phyloP scores from a whole-genome alignment of 2,329 filamentous ascomycete species.

The Pseudocercospora musae region DNA sequence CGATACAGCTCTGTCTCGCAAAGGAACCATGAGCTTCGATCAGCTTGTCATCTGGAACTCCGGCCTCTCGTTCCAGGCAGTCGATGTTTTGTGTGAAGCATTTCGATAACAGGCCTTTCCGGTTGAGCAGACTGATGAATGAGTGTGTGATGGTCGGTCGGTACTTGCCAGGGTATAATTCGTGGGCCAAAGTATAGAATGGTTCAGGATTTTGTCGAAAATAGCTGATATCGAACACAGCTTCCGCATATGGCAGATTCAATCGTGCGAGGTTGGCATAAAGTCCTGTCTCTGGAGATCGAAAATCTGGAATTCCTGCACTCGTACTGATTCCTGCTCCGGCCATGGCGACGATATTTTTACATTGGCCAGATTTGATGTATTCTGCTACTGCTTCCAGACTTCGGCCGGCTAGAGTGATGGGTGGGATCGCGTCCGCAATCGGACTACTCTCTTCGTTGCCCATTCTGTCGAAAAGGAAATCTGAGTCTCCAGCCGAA shows the following conservation, averaged over 20 bases:
- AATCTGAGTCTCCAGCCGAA: conserved; percentile 7
- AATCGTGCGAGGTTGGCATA: conserved; percentile 88
- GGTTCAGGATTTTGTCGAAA: conserved; percentile 80
- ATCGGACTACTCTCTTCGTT: conserved; percentile 72
- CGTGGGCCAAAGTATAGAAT: conserved; percentile 88
- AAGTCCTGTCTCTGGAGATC: conserved; percentile 86
- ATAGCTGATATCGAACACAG: conserved; percentile 89
- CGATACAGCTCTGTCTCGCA: conserved; percentile 84
- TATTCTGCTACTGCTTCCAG: conserved; percentile 74
- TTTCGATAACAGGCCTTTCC: conserved; percentile 75
- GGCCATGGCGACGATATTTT: conserved; percentile 79
- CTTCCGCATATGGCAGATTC: conserved; percentile 83
- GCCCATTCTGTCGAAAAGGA: conserved; percentile 64
- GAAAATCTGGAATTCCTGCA: conserved; percentile 82
- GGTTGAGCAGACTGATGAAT: conserved; percentile 78
- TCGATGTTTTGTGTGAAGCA: conserved; percentile 98
- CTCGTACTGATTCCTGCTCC: conserved; percentile 83
- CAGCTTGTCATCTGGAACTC: conserved; percentile 75
- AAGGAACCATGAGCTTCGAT: conserved; percentile 96
- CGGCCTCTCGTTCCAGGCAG: conserved; percentile 83
- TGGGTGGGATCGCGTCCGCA: conserved; percentile 61
- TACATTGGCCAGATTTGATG: conserved; percentile 66
- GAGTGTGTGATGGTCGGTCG: conserved; percentile 84
- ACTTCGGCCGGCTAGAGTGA: conserved; percentile 64
- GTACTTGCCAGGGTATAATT: conserved; percentile 88